Evolutionary conservation across 768 basidiomycete species (phyloP).

Genomic region (Leucocoprinus leucothites): DNA sequence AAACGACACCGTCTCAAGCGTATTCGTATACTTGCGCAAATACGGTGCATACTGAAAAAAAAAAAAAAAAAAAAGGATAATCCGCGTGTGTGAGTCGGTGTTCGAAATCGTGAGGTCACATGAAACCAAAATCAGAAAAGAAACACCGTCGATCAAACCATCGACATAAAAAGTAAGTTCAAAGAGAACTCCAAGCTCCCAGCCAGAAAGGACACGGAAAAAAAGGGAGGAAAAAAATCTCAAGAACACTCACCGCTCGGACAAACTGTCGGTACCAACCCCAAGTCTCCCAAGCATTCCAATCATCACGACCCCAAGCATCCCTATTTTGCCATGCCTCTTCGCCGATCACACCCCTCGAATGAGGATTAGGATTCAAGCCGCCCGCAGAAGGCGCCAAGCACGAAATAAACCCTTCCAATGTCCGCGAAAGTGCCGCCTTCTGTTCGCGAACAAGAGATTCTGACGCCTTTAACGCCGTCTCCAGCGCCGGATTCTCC

Average conservation of each 20-base stretch:
- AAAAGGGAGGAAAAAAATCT: not conserved
- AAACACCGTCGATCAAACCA: no score
- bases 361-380: conserved; percentile 44
- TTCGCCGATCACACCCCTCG: conserved; percentile 57
- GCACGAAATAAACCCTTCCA: conserved; percentile 72
- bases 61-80: not conserved
- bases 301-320: conserved; percentile 70
- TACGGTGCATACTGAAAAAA: conserved; percentile 70
- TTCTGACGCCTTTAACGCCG: conserved; percentile 71
- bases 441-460: conserved; percentile 78
- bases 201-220: not conserved
- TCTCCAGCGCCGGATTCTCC: conserved; percentile 67
- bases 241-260: conserved; percentile 53
- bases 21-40: conserved; percentile 69
- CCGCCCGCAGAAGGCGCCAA: conserved; percentile 45
- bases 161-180: no score
- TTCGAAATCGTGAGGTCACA: no score
- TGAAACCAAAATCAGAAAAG: no score
- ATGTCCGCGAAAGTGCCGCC: conserved; percentile 62
- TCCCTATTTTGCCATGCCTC: conserved; percentile 68
- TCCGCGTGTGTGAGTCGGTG: not conserved
- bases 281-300: conserved; percentile 87
- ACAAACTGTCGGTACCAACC: conserved; percentile 92
- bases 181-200: not conserved
- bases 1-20: conserved; percentile 68